Evolutionary conservation across 305 asterid species (phyloP).

Genomic region (Fraxinus angustifolia): DNA sequence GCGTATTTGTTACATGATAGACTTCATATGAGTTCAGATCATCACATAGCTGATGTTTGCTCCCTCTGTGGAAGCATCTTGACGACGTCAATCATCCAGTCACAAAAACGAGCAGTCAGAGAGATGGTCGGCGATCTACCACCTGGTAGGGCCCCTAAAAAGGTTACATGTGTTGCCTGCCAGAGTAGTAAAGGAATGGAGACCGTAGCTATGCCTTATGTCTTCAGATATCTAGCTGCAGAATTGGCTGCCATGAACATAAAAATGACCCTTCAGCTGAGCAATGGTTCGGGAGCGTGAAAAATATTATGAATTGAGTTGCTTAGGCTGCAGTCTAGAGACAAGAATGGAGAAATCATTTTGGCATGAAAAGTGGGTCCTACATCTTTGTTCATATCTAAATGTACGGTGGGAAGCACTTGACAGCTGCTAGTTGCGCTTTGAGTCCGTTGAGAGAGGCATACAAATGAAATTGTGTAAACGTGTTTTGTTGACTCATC

Average conservation of each 20-base stretch:
- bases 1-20: slow-evolving; percentile 88
- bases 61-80: slow-evolving; percentile 81
- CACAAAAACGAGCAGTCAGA: slow-evolving; percentile 39
- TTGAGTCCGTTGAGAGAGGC: neutral
- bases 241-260: slow-evolving; percentile 95
- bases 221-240: slow-evolving; percentile 79
- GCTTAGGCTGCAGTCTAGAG: neutral
- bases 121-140: slow-evolving; percentile 50
- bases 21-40: slow-evolving; percentile 85
- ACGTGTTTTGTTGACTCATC: neutral
- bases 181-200: slow-evolving; percentile 83
- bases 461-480: neutral
- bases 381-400: neutral
- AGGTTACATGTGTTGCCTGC: slow-evolving; percentile 66
- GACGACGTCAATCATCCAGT: slow-evolving; percentile 55
- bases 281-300: slow-evolving; percentile 47
- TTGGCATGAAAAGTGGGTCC: neutral
- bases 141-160: slow-evolving; percentile 50
- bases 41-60: slow-evolving; percentile 88
- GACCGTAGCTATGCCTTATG: slow-evolving; percentile 96
- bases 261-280: slow-evolving; percentile 65
- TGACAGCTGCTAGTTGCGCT: neutral
- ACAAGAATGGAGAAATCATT: neutral
- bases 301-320: neutral
- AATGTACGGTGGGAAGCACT: neutral